phyloP scores from a whole-genome alignment of 495 filamentous ascomycete genomes.

The Jackrogersella multiformis region DNA sequence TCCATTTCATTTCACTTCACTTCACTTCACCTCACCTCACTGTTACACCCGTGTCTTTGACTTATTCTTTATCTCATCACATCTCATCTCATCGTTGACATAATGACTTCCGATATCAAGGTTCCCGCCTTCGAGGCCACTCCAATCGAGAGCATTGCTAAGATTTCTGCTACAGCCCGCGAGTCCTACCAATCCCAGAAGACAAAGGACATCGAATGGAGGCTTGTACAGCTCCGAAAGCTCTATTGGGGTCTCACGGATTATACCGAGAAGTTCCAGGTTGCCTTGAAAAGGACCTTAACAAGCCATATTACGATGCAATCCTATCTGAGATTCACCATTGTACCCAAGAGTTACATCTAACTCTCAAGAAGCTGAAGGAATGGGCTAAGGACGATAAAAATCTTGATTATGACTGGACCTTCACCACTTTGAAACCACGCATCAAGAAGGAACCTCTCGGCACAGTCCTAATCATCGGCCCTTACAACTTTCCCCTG shows the following conservation, averaged over 20 bases:
- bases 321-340: constrained; percentile 75
- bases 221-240: constrained; percentile 85
- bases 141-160: constrained; percentile 70
- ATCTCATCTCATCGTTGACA: constrained; percentile 5
- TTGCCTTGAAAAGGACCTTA: constrained; percentile 79
- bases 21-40: not conserved
- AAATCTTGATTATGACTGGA: constrained; percentile 68
- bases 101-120: constrained; percentile 50
- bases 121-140: constrained; percentile 72
- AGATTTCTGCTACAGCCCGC: constrained; percentile 64
- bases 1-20: too few species aligned
- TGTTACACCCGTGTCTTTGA: not conserved
- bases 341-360: constrained; percentile 80
- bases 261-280: constrained; percentile 71
- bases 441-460: constrained; percentile 89
- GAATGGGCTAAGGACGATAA: constrained; percentile 84
- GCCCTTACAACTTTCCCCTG: constrained; percentile 91
- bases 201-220: constrained; percentile 82
- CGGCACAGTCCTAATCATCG: constrained; percentile 85
- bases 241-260: constrained; percentile 92
- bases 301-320: constrained; percentile 76
- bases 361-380: constrained; percentile 75
- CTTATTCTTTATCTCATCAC: not conserved
- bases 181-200: constrained; percentile 77
- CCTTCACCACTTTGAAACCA: constrained; percentile 72